Conservation (phyloP, 2,329 filamentous ascomycete genomes). For the Sphaerostilbella broomeana region DNA sequence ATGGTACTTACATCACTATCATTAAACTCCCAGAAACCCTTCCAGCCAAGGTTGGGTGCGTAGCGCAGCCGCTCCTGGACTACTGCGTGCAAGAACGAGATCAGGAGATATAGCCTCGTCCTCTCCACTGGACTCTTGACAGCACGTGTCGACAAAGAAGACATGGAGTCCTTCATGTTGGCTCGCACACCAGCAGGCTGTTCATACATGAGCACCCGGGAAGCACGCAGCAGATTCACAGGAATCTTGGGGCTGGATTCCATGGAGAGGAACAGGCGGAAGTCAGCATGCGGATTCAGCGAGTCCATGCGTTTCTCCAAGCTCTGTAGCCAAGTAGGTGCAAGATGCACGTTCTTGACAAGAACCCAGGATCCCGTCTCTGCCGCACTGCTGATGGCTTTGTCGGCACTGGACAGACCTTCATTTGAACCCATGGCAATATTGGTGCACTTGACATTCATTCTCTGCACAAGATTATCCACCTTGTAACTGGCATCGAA, state of each 20-base stretch:
- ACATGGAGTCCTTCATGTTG: constrained; percentile 97
- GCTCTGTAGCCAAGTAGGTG: constrained; percentile 92
- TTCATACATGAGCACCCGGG: constrained; percentile 93
- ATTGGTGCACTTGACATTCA: constrained; percentile 78
- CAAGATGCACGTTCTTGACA: constrained; percentile 97
- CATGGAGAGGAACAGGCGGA: constrained; percentile 96
- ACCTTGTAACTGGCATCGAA: constrained; percentile 99
- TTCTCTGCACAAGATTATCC: constrained; percentile 83
- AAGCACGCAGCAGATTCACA: constrained; percentile 88
- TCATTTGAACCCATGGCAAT: constrained; percentile 99
- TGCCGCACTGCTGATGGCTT: constrained; percentile 87
- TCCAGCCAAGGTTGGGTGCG: constrained; percentile 90
- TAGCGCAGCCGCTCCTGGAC: constrained; percentile 93
- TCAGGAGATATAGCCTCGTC: constrained; percentile 77
- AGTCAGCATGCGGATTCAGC: constrained; percentile 87
- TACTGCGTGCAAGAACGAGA: constrained; percentile 93
- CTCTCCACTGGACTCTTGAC: constrained; percentile 84
- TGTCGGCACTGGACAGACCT: constrained; percentile 85
- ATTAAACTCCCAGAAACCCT: constrained; percentile 99
- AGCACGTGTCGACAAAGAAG: constrained; percentile 68
- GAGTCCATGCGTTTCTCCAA: constrained; percentile 95
- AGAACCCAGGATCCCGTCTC: constrained; percentile 92
- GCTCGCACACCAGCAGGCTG: constrained; percentile 93
- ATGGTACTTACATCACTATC: constrained; percentile 94
- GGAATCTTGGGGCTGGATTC: constrained; percentile 95